Evolutionary conservation across 345 rosid species (phyloP).

Genomic region (Brassica juncea): DNA sequence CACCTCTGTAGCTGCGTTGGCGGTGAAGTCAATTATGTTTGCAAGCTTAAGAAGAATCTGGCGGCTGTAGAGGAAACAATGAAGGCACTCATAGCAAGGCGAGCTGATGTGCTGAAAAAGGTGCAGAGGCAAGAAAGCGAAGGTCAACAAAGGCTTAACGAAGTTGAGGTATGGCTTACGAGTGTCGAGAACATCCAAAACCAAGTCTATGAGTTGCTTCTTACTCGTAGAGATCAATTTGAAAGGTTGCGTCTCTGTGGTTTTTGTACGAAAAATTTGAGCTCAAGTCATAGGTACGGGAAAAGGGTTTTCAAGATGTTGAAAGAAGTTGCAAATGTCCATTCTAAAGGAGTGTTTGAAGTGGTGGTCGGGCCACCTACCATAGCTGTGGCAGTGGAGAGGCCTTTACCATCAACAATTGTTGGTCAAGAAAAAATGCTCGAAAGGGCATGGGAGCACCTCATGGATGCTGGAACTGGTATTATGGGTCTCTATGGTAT

Average conservation of each 20-base stretch:
- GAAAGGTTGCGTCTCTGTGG: neutral
- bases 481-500: neutral
- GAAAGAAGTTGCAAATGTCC: neutral
- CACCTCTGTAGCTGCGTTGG: neutral
- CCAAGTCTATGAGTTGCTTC: neutral
- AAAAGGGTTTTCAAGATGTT: neutral
- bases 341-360: neutral
- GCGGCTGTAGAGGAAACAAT: neutral
- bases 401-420: neutral
- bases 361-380: neutral
- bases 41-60: neutral
- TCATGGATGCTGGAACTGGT: neutral
- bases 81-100: neutral
- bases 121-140: neutral
- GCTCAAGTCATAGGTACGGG: neutral
- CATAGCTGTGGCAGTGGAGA: neutral
- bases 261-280: neutral
- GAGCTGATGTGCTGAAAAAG: neutral
- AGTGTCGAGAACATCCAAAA: neutral
- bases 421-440: constrained; percentile 11
- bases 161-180: neutral
- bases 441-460: neutral
- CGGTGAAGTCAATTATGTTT: neutral
- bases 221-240: neutral
- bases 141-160: neutral